Base-by-base conservation (phyloP, 1,284 basidiomycete species). In the Austroboletus rostrupii region DNA sequence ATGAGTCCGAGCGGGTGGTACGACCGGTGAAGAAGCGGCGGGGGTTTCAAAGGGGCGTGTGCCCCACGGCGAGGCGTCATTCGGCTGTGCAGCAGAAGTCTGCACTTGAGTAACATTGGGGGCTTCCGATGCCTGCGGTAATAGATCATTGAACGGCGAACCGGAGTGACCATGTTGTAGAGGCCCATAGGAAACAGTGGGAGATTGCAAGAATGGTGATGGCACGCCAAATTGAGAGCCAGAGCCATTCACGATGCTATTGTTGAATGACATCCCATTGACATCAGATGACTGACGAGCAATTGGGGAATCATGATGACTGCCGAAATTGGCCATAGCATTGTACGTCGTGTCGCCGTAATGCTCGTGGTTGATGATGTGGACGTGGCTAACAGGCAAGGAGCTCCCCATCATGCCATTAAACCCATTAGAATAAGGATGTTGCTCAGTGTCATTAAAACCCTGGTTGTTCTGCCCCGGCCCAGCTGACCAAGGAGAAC, bases 401-500 rank as follows among this genome's bases (percentile, higher is more conserved):
- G 58, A n/a, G 13, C 48, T 55, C 39, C 53, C 55, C 16, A 54
- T 54, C 44, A 54, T 37, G 23, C 61, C 47, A 38, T 53, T 61
- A 17, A 67, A 67, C 28, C 62, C 64, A 43, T 55, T 53, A 12
- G 66, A 42, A 48, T 65, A 65, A 45, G 53, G 51, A 42, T 52
- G 57, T 2, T 56, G 61, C 40, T 66, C 60, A 46, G 53, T 54
- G 32, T 61, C 58, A 36, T 46, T 52, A 33, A 64, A 63, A 45
- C 50, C 53, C 16, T 62, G 61, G 19, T 40, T 51, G 31, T 53
- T 50, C 31, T 62, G 57, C 23, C 57, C 54, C 31, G 55, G 49
- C 11, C 63, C 67, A 46, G 64, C 48, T 41, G 57, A 67, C 77
- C 77, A 78, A 43, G 69, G 63, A n/a, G 66, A 64, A 49, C 58